These are phyloP conservation scores for Sugiyamaella qingdaonensis DNA, from an alignment of 805 yeast genomes.

Conservation along the genomic window DNA sequence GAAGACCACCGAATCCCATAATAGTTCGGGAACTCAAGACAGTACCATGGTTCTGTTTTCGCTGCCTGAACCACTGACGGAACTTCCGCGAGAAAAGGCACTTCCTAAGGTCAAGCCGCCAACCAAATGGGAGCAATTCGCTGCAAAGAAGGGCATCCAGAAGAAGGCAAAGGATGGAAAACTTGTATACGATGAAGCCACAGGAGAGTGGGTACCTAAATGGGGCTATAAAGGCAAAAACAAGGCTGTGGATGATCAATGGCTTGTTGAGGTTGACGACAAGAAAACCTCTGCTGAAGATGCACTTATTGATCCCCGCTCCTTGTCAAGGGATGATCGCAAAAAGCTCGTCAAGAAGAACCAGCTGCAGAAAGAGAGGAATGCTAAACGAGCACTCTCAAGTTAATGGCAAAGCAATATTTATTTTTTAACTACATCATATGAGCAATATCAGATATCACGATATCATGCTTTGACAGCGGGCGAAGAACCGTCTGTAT, in stretches of 20 bases:
- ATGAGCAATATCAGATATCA: neutral
- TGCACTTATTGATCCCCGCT: constrained; percentile 83
- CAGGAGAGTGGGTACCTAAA: constrained; percentile 94
- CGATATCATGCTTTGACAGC: too few species aligned
- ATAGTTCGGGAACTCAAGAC: constrained; percentile 49
- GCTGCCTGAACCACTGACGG: constrained; percentile 78
- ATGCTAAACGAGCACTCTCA: constrained; percentile 39
- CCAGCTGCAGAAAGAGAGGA: constrained; percentile 77
- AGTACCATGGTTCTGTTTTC: constrained; percentile 77
- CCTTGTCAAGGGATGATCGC: constrained; percentile 75
- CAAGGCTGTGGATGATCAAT: constrained; percentile 80
- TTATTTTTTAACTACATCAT: neutral
- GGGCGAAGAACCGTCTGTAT: neutral
- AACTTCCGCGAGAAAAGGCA: constrained; percentile 91
- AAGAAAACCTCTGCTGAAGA: constrained; percentile 31
- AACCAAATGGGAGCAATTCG: constrained; percentile 96
- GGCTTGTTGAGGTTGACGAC: constrained; percentile 94
- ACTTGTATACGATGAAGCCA: constrained; percentile 81
- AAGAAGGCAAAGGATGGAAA: constrained; percentile 88
- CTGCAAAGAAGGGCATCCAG: constrained; percentile 90
- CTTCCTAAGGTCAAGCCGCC: constrained; percentile 88
- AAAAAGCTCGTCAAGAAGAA: constrained; percentile 82
- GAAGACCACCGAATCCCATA: constrained; percentile 70
- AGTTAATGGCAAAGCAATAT: constrained; percentile 1
- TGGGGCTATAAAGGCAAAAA: constrained; percentile 98